A percentile compares a stretch with the other conserved stretches of the same genome.
phyloP scores from a whole-genome alignment of 2,329 filamentous ascomycete species.

The Drechslerella dactyloides region DNA sequence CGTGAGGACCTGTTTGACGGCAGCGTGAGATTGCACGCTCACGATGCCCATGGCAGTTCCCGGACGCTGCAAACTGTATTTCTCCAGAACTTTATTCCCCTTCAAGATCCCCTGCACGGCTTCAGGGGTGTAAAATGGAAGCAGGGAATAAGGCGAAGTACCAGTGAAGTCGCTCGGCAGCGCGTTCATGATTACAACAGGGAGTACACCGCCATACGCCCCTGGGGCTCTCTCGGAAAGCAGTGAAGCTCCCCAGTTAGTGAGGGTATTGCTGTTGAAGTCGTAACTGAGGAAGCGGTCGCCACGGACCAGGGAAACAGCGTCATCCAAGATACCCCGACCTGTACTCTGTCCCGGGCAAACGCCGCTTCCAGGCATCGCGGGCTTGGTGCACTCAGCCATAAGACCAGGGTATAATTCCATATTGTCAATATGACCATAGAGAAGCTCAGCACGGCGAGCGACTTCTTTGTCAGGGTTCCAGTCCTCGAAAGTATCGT shows the following conservation, averaged over 20 bases:
- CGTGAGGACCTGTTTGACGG: conserved; percentile 62
- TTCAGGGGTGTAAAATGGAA: conserved; percentile 47
- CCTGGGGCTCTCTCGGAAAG: conserved; percentile 33
- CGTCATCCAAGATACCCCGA: conserved; percentile 67
- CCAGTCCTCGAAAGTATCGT: conserved; percentile 64
- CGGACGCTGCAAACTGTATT: conserved; percentile 57
- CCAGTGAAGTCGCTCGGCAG: conserved; percentile 28
- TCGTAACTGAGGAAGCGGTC: conserved; percentile 66
- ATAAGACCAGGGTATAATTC: conserved; percentile 68
- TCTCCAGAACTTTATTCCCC: conserved; percentile 37
- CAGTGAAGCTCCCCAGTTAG: conserved; percentile 62
- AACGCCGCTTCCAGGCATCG: conserved; percentile 39
- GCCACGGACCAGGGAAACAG: conserved; percentile 66
- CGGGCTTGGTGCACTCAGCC: conserved; percentile 60
- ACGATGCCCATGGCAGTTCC: conserved; percentile 59
- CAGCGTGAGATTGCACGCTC: conserved; percentile 63
- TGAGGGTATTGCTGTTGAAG: conserved; percentile 62
- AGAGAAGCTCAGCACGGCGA: conserved; percentile 60
- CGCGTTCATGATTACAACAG: conserved; percentile 42
- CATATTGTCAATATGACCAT: conserved; percentile 63
- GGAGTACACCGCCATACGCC: conserved; percentile 41
- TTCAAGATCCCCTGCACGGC: conserved; percentile 39
- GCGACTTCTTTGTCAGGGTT: conserved; percentile 62
- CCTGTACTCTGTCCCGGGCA: conserved; percentile 61
- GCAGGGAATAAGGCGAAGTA: conserved; percentile 36